phyloP scores from a whole-genome alignment of 257 asterid genomes.

The Nicotiana attenuata region DNA sequence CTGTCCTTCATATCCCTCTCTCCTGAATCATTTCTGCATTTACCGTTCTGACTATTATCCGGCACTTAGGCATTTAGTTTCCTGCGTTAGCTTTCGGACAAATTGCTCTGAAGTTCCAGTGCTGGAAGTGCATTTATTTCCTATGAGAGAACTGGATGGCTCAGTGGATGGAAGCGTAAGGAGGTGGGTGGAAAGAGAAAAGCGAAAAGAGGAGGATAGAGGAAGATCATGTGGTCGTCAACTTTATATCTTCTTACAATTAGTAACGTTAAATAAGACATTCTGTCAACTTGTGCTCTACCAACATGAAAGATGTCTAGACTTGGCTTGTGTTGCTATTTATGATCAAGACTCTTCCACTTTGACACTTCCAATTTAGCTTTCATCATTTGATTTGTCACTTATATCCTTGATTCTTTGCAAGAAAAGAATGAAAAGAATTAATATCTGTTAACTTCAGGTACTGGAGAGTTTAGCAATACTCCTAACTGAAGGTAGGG shows the following conservation, averaged over 20 bases:
- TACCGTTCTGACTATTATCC: not conserved
- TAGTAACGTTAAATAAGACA: not conserved
- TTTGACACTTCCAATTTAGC: not conserved
- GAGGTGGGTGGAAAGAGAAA: not conserved
- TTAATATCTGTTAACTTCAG: constrained; percentile 31
- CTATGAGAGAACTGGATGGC: not conserved
- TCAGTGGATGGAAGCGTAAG: not conserved
- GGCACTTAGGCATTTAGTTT: not conserved
- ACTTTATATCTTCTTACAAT: not conserved
- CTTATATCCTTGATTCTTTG: not conserved
- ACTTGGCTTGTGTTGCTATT: not conserved
- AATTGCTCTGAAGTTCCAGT: not conserved
- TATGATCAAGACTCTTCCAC: not conserved
- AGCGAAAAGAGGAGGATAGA: not conserved
- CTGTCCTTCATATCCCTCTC: not conserved
- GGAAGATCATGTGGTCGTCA: not conserved
- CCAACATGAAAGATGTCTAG: not conserved
- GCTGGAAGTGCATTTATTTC: not conserved
- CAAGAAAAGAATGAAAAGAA: not conserved
- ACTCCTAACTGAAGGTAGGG: constrained; percentile 65
- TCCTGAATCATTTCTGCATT: not conserved
- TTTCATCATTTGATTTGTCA: not conserved
- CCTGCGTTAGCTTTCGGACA: not conserved
- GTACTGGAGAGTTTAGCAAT: constrained; percentile 65
- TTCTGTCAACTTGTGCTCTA: constrained; percentile 4